Percentiles rank a stretch among this genome's conserved stretches.
Conservation (phyloP, 805 yeast genomes). For the Middelhovenomyces tepae region DNA sequence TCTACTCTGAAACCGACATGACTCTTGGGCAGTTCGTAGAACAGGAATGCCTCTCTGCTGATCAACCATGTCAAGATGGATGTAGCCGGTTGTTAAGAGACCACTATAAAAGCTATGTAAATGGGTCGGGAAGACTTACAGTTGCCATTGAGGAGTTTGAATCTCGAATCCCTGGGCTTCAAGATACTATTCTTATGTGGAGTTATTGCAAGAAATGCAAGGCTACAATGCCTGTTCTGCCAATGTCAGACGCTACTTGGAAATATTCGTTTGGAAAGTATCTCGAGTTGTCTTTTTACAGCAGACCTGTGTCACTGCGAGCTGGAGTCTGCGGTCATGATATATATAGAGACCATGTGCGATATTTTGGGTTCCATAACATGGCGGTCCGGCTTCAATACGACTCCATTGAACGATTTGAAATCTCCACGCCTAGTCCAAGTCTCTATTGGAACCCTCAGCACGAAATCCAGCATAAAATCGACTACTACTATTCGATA, state of each 20-base stretch:
- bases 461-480: conserved; percentile 57
- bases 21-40: conserved; percentile 86
- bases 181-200: conserved; percentile 78
- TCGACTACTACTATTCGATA: conserved; percentile 50
- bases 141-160: conserved; percentile 58
- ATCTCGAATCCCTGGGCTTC: conserved; percentile 48
- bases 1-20: conserved; percentile 83
- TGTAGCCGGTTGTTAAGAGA: conserved; percentile 65
- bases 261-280: conserved; percentile 90
- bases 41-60: conserved; percentile 59
- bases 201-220: conserved; percentile 78
- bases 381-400: conserved; percentile 73
- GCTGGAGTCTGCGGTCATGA: conserved; percentile 74
- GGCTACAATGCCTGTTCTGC: conserved; percentile 62
- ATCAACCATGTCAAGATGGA: conserved; percentile 64
- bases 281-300: conserved; percentile 78
- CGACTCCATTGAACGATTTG: conserved; percentile 64
- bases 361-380: conserved; percentile 77
- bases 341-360: conserved; percentile 68
- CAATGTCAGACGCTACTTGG: conserved; percentile 82
- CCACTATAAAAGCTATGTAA: conserved; percentile 82
- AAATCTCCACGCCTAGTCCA: conserved; percentile 68
- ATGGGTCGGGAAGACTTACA: conserved; percentile 76
- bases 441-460: conserved; percentile 65
- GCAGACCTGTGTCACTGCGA: conserved; percentile 42